Percentiles rank a stretch among this genome's conserved stretches.
Conservation (phyloP, 106 monocot species). For the Cymbidium sinense region DNA sequence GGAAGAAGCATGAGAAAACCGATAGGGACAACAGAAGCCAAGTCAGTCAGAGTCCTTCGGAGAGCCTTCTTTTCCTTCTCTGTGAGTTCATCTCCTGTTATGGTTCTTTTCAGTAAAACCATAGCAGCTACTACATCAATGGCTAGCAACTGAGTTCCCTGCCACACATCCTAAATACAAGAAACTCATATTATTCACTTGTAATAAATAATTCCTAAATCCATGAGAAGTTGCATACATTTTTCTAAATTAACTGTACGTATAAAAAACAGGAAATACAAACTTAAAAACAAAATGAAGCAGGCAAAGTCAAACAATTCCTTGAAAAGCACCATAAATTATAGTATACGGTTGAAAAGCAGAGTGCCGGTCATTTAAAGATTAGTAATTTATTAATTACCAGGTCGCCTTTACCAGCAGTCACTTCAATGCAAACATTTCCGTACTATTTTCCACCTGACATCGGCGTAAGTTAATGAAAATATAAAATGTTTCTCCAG, state of each 20-base stretch:
- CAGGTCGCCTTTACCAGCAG: not conserved
- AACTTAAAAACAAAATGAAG: not conserved
- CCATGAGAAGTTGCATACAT: not conserved
- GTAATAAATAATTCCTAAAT: not conserved
- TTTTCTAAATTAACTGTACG: not conserved
- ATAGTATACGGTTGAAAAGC: not conserved
- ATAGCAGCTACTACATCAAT: constrained; percentile 80
- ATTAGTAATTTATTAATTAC: too few species aligned
- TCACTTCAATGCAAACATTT: not conserved
- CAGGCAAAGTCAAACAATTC: not conserved
- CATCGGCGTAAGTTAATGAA: not conserved
- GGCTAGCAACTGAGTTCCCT: constrained; percentile 95
- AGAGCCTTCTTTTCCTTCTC: constrained; percentile 93
- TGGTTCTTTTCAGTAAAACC: constrained; percentile 60
- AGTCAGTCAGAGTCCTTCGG: constrained; percentile 80
- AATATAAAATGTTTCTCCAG: not conserved
- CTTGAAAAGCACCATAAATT: not conserved
- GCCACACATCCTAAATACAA: constrained; percentile 69
- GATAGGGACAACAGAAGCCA: constrained; percentile 95
- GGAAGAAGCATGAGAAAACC: constrained; percentile 99
- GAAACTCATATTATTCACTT: not conserved
- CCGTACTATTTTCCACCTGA: not conserved
- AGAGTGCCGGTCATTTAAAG: too few species aligned
- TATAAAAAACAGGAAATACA: not conserved
- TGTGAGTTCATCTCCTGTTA: constrained; percentile 90